Evolutionary conservation across 805 yeast species (phyloP).

Genomic region (Suhomyces pyralidae): DNA sequence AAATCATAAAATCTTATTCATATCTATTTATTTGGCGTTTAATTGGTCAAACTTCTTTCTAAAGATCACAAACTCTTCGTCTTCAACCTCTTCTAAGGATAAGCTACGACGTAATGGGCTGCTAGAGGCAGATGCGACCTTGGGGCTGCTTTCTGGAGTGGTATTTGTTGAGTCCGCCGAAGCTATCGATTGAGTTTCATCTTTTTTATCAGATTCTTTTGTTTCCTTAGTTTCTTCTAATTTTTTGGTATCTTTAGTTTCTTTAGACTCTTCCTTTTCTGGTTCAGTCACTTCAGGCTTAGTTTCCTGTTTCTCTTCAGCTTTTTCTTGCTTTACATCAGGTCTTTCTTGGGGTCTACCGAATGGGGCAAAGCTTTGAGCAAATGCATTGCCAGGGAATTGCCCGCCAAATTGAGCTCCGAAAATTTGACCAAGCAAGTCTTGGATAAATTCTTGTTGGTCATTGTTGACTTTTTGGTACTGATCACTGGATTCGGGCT

Average conservation of each 20-base stretch:
- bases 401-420: neutral
- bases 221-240: no score
- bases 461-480: slow-evolving; percentile 11
- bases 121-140: neutral
- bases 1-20: no score
- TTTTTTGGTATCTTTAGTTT: neutral
- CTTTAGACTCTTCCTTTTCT: neutral
- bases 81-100: slow-evolving; percentile 26
- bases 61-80: slow-evolving; percentile 35
- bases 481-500: slow-evolving; percentile 1
- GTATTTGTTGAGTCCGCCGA: slow-evolving; percentile 13
- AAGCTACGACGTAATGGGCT: slow-evolving; percentile 23
- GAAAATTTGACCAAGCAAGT: slow-evolving; percentile 10
- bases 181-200: slow-evolving; percentile 15
- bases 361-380: neutral
- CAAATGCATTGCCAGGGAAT: neutral
- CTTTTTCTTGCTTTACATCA: neutral
- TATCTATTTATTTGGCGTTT: no score
- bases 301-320: neutral
- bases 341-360: neutral
- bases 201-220: no score
- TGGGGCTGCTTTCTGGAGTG: slow-evolving; percentile 1
- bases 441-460: slow-evolving; percentile 17
- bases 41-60: slow-evolving; percentile 35
- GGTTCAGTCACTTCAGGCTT: neutral